These are phyloP conservation scores for Pyrenophora seminiperda DNA, from an alignment of 2,329 filamentous ascomycete genomes.

Conservation along the genomic window DNA sequence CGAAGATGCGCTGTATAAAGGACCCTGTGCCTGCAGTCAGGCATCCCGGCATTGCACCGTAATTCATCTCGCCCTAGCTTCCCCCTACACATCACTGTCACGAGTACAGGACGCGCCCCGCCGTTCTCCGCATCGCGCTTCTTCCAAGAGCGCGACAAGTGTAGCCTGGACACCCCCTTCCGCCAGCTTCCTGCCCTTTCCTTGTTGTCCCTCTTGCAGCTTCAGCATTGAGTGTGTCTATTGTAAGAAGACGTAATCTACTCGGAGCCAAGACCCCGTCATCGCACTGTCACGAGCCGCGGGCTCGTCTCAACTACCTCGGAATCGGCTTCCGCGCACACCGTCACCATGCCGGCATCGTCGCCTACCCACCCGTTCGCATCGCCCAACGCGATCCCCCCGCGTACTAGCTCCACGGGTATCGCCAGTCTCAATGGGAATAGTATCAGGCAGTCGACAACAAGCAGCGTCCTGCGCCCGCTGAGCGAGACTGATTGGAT, in stretches of 20 bases:
- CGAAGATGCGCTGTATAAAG: constrained; percentile 8
- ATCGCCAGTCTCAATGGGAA: constrained; percentile 38
- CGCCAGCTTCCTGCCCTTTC: constrained; percentile 3
- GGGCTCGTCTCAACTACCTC: constrained; percentile 2
- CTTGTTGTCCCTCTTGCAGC: constrained; percentile 12
- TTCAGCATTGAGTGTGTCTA: background rate
- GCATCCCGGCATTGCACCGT: background rate
- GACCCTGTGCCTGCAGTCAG: constrained; percentile 2
- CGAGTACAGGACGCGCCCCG: constrained; percentile 3
- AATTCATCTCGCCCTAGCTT: background rate
- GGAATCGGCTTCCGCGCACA: constrained; percentile 1
- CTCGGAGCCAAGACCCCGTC: constrained; percentile 6
- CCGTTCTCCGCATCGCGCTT: constrained; percentile 3
- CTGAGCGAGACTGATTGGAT: constrained; percentile 49
- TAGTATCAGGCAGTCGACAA: constrained; percentile 27
- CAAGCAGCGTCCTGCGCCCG: constrained; percentile 42
- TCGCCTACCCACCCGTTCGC: constrained; percentile 37
- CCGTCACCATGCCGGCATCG: constrained; percentile 24
- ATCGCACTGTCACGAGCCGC: constrained; percentile 11
- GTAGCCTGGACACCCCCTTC: background rate
- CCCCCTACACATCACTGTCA: background rate
- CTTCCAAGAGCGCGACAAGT: constrained; percentile 3
- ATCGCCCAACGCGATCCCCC: constrained; percentile 49
- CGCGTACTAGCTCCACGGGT: constrained; percentile 47
- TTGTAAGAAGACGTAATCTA: background rate